Evolutionary conservation across 2,329 filamentous ascomycete genomes (phyloP).

Genomic region (Fusarium setosum): DNA sequence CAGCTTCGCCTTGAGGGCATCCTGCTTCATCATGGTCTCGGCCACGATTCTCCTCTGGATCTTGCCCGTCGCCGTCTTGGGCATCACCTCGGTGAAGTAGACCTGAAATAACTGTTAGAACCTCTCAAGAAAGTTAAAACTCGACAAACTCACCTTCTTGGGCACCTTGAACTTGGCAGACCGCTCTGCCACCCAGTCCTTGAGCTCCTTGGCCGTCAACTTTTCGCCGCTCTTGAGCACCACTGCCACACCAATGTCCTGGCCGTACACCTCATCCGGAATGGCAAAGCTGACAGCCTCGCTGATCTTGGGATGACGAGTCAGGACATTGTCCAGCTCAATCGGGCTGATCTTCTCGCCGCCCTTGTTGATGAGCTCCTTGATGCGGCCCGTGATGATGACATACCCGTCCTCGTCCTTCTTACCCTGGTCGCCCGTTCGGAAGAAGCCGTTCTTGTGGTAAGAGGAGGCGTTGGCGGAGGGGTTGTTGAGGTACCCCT

Average conservation of each 20-base stretch:
- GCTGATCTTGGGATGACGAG: conserved; percentile 76
- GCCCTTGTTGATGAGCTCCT: conserved; percentile 92
- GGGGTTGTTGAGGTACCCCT: conserved; percentile 86
- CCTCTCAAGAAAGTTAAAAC: not conserved
- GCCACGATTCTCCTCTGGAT: conserved; percentile 89
- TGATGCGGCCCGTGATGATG: conserved; percentile 90
- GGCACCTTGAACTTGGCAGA: conserved; percentile 88
- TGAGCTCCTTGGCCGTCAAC: conserved; percentile 70
- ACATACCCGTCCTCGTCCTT: conserved; percentile 84
- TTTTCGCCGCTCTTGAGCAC: conserved; percentile 75
- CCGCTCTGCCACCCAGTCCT: conserved; percentile 74
- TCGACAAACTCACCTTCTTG: conserved; percentile 71
- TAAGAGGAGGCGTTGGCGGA: conserved; percentile 80
- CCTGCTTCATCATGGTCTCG: conserved; percentile 83
- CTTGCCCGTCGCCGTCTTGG: conserved; percentile 93
- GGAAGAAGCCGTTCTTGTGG: conserved; percentile 82
- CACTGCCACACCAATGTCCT: conserved; percentile 82
- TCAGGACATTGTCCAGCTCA: conserved; percentile 85
- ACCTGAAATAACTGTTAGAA: conserved; percentile 58
- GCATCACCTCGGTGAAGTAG: conserved; percentile 86
- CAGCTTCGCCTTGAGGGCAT: conserved; percentile 64
- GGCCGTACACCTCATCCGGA: conserved; percentile 84
- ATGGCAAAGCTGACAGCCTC: conserved; percentile 89
- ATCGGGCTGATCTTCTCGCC: conserved; percentile 92
- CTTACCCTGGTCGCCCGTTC: conserved; percentile 88